phyloP scores from a whole-genome alignment of 208 protist species.

The Zelonia costaricensis region DNA sequence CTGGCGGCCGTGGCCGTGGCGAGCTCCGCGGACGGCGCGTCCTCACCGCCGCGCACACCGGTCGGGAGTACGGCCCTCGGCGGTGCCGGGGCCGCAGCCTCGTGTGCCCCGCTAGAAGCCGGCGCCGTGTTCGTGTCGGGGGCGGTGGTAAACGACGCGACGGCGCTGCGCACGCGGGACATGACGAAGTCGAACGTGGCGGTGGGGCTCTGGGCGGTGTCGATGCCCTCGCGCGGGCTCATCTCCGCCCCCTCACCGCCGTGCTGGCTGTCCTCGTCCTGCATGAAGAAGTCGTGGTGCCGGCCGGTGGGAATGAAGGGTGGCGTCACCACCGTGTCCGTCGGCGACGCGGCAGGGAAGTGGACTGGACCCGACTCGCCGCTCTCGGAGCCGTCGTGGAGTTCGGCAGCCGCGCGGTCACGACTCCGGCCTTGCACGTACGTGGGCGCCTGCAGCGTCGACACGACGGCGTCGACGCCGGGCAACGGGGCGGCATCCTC shows the following conservation, averaged over 20 bases:
- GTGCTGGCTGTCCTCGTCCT: slow-evolving; percentile 12
- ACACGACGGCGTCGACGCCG: background rate
- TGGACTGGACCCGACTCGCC: background rate
- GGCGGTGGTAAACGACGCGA: no score
- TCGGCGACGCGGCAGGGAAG: background rate
- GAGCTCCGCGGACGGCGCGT: background rate
- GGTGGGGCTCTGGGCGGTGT: background rate
- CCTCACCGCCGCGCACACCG: background rate
- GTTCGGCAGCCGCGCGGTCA: background rate
- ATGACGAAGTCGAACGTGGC: slow-evolving; percentile 8
- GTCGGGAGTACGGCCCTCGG: background rate
- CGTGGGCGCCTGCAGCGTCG: background rate
- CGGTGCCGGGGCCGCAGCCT: no score
- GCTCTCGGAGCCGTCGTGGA: background rate
- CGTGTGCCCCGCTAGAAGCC: no score
- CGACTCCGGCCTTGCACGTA: background rate
- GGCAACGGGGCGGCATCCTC: background rate
- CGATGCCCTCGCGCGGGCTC: background rate
- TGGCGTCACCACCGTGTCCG: slow-evolving; percentile 22
- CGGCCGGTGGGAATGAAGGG: slow-evolving; percentile 35
- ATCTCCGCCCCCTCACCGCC: background rate
- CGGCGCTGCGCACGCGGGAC: background rate
- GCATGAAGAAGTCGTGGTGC: slow-evolving; percentile 39
- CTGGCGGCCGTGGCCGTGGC: background rate
- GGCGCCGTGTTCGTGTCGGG: no score